Evolutionary conservation across 495 filamentous ascomycete species (phyloP).

Genomic region (Umbilicaria muhlenbergii): DNA sequence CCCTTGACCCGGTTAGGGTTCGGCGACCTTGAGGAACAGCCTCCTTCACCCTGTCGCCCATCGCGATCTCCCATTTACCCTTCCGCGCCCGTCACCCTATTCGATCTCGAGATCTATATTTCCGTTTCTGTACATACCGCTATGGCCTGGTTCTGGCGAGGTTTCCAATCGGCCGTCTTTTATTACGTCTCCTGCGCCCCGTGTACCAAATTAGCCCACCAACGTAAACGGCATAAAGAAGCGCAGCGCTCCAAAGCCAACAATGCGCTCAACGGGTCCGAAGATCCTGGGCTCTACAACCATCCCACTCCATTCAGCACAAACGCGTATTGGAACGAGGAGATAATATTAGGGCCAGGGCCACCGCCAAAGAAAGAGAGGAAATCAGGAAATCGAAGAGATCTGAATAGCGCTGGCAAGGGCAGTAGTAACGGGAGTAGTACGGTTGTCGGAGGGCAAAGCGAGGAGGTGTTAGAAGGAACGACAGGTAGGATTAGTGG

Average conservation of each 20-base stretch:
- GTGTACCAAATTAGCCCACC: slow-evolving; percentile 48
- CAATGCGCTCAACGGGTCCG: slow-evolving; percentile 37
- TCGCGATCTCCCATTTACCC: too few species aligned
- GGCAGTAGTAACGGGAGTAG: slow-evolving; percentile 16
- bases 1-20: too few species aligned
- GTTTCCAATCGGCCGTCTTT: slow-evolving; percentile 68
- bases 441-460: slow-evolving; percentile 19
- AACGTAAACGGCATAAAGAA: slow-evolving; percentile 48
- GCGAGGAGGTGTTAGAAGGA: slow-evolving; percentile 14
- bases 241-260: slow-evolving; percentile 44
- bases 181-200: slow-evolving; percentile 75
- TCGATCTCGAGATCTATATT: too few species aligned
- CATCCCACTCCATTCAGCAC: slow-evolving; percentile 72
- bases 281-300: slow-evolving; percentile 56
- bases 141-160: slow-evolving; percentile 33
- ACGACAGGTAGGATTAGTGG: slow-evolving; percentile 15
- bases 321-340: slow-evolving; percentile 74
- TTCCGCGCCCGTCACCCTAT: too few species aligned
- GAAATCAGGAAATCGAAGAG: slow-evolving; percentile 27
- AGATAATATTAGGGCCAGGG: slow-evolving; percentile 65
- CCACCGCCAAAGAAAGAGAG: slow-evolving; percentile 44
- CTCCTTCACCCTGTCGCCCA: too few species aligned
- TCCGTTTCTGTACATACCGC: neutral
- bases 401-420: slow-evolving; percentile 17
- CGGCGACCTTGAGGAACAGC: too few species aligned